Evolutionary conservation across 2,329 filamentous ascomycete species (phyloP), one percentile per base, ranked within the genome.

Genomic region (Berkeleyomyces basicola): DNA sequence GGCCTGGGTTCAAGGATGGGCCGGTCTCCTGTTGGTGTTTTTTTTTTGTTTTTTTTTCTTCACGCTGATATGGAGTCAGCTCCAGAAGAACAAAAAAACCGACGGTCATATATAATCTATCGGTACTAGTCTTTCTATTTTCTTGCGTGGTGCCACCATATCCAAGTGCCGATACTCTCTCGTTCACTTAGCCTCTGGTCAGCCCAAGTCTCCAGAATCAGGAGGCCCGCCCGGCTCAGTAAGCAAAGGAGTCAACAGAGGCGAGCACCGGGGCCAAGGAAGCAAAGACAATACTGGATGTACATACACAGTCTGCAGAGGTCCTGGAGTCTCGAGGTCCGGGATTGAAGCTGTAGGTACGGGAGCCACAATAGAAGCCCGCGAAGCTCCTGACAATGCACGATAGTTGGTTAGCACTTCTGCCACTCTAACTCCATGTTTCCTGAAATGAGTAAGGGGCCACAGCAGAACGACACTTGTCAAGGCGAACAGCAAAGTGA

Each of bases 11-110:
- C 59, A 39, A 36, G 44, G 40, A 51, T 51, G 31, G 40, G 44
- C 47, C 16, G n/a, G 49, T 36, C 33, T 61, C 44, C 14, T 44
- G 2, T 40, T 46, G 7, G 5, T 31, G 23, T 3, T 23, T 46
- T n/a, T 37, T 59, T 61, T 11, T 51, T 61, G 3, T 61, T 47
- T 49, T 49, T 11, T 60, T 7, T 23, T 61, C 23, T 61, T 51
- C n/a, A 33, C 37, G 33, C 42, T 47, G 49, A 53, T 14, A 14
- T 36, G 36, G 43, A 53, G n/a, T 33, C 2, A 14, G n/a, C 14
- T 14, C 37, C 31, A 23, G 58, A n/a, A 7, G 58, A 46, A 36
- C 40, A 40, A 46, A 60, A 31, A 4, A 37, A 33, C 6, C 42
- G 4, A 49, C 42, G 31, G 37, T 47, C 31, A 40, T 43, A 31